Evolutionary conservation across 148 eudicot genomes (phyloP).

Genomic region (Gaultheria prostrata): DNA sequence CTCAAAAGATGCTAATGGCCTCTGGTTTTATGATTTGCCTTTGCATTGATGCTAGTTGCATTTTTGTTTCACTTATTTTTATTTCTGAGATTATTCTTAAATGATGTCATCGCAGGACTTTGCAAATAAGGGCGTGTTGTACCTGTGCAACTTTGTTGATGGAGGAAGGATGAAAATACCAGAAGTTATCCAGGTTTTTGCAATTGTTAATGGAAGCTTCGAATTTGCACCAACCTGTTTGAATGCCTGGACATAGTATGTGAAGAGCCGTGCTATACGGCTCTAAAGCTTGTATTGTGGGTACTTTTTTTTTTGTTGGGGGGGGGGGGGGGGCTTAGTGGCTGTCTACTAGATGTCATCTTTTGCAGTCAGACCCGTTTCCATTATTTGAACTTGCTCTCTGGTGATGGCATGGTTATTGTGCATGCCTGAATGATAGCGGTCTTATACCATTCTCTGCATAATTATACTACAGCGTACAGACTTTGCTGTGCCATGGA

Average conservation of each 20-base stretch:
- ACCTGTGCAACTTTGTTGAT: slow-evolving; percentile 56
- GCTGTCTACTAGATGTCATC: neutral
- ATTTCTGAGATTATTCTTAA: neutral
- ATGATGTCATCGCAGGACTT: slow-evolving; percentile 33
- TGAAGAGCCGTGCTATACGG: neutral
- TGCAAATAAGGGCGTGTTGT: slow-evolving; percentile 58
- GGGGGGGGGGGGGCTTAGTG: neutral
- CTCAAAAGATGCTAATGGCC: neutral
- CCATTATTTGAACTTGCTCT: neutral
- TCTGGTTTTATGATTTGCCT: neutral
- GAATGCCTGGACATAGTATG: neutral
- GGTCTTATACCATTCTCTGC: neutral
- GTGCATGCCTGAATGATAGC: neutral
- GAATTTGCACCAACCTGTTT: slow-evolving; percentile 1
- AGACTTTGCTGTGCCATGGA: neutral
- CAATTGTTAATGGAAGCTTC: neutral
- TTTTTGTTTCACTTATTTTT: neutral
- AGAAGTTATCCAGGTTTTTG: slow-evolving; percentile 33
- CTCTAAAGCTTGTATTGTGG: neutral
- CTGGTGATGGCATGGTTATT: neutral
- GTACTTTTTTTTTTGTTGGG: neutral
- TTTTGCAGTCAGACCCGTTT: neutral
- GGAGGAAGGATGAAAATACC: slow-evolving; percentile 45
- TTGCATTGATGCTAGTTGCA: neutral
- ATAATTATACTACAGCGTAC: neutral